Evolutionary conservation across 1,284 basidiomycete genomes (phyloP), one percentile per base, ranked within the genome.

Genomic region (Pholiota adiposa): DNA sequence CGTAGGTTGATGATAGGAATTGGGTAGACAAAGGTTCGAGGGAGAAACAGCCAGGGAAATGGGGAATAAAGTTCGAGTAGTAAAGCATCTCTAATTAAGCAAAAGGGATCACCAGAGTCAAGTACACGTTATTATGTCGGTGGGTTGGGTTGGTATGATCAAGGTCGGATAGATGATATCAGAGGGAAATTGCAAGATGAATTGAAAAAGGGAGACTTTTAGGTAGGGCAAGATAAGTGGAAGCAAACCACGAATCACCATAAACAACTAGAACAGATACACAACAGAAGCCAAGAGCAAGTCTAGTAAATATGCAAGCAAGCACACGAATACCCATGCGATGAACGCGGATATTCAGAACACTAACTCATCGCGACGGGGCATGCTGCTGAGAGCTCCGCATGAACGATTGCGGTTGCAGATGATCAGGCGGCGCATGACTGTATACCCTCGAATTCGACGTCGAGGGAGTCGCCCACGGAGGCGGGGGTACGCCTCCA

Each of bases 401-500:
- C 71, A 86, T 78, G 66, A 86, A 87, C 23, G 85, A 86, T 65
- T 84, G 84, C 51, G 84, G 83, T 60, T 81, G 81, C 57, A 80
- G 67, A 54, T 81, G 79, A 12, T 84, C 81, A 16, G 75, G 69
- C n/a, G 77, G 38, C 68, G 64, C 81, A 83, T 43, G 70, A 72
- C 33, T 77, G 70, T 61, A 71, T 59, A 48, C 52, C 61, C 56
- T 66, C 31, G 54, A 52, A 48, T 70, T 61, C 21, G 69, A 55
- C 46, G 75, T 64, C 18, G 72, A 69, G 33, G 73, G 60, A 21
- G 74, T 71, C 38, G 75, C 70, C 84, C 84, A 85, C 11, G 84
- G 81, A 3, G 84, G 81, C 1, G 80, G 77, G 1, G 79, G 33
- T 9, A 46, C 49, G n/a, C 54, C 31, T 40, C 64, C 61, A 31